phyloP scores from a whole-genome alignment of 257 asterid species.

The Hygrophila difformis region DNA sequence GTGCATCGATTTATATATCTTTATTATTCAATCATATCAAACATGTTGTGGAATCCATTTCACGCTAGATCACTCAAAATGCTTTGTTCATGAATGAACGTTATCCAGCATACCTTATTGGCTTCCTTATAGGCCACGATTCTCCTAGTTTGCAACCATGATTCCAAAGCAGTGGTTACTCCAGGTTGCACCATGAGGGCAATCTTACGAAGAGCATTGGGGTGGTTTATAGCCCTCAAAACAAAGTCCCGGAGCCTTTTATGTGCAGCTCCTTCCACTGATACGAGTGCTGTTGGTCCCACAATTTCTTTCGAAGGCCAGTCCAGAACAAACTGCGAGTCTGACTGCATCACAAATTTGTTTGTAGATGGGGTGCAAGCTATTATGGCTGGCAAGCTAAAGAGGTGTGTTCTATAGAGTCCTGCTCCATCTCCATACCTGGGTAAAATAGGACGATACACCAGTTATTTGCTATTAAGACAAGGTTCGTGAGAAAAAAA shows the following conservation, averaged over 20 bases:
- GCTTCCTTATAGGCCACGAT: slow-evolving; percentile 30
- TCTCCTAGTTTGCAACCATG: slow-evolving; percentile 36
- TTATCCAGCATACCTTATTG: slow-evolving; percentile 57
- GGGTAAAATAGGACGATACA: not conserved
- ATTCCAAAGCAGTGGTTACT: slow-evolving; percentile 24
- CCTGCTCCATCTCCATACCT: slow-evolving; percentile 55
- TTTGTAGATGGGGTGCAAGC: slow-evolving; percentile 30
- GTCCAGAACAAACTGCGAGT: slow-evolving; percentile 13
- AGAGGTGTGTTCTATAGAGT: slow-evolving; percentile 41
- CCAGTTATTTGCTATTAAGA: too few relatives aligned
- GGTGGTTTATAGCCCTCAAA: slow-evolving; percentile 35
- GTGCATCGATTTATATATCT: too few relatives aligned
- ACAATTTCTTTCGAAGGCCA: slow-evolving; percentile 35
- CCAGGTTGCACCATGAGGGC: slow-evolving; percentile 45
- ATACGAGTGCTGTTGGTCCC: slow-evolving; percentile 24
- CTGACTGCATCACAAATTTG: slow-evolving; percentile 39
- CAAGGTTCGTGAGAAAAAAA: too few relatives aligned
- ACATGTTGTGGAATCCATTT: too few relatives aligned
- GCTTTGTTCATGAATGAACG: too few relatives aligned
- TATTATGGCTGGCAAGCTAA: slow-evolving; percentile 41
- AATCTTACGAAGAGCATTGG: slow-evolving; percentile 43
- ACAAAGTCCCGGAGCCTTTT: slow-evolving; percentile 34
- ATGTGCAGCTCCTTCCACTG: slow-evolving; percentile 31
- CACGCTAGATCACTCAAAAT: too few relatives aligned
- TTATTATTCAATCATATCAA: too few relatives aligned